phyloP scores from a whole-genome alignment of 2,329 filamentous ascomycete genomes.

The Aspergillus oerlinghausenensis region DNA sequence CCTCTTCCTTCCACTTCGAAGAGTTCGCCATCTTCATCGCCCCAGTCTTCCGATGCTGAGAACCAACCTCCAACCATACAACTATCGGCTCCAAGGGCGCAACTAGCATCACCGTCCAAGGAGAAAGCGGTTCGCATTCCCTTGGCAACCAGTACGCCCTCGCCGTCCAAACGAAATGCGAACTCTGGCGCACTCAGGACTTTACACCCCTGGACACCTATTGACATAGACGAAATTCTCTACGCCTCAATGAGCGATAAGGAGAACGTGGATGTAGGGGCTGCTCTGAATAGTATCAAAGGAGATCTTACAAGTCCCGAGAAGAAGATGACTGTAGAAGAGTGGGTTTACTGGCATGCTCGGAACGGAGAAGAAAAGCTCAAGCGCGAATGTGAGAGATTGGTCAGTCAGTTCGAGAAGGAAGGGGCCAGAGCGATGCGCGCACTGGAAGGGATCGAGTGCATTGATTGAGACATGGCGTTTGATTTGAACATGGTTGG shows the following conservation, averaged over 20 bases:
- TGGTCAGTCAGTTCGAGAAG: slow-evolving; percentile 77
- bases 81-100: slow-evolving; percentile 45
- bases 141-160: slow-evolving; percentile 45
- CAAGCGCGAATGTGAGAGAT: slow-evolving; percentile 72
- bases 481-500: not conserved
- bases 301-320: slow-evolving; percentile 67
- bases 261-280: slow-evolving; percentile 49
- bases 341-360: slow-evolving; percentile 85
- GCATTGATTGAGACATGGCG: slow-evolving; percentile 32
- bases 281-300: slow-evolving; percentile 50
- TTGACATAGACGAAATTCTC: slow-evolving; percentile 67
- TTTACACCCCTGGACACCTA: slow-evolving; percentile 62
- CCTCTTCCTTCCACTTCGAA: slow-evolving; percentile 32
- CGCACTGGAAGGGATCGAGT: slow-evolving; percentile 67
- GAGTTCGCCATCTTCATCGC: slow-evolving; percentile 60
- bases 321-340: slow-evolving; percentile 85
- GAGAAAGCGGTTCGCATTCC: slow-evolving; percentile 37
- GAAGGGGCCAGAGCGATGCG: slow-evolving; percentile 76
- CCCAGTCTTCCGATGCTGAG: slow-evolving; percentile 74
- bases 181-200: slow-evolving; percentile 50
- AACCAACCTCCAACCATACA: slow-evolving; percentile 70
- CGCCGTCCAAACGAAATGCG: slow-evolving; percentile 59
- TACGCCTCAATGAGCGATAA: slow-evolving; percentile 32
- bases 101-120: slow-evolving; percentile 30
- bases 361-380: slow-evolving; percentile 73